These are phyloP conservation scores for Podospora pseudopauciseta DNA, from an alignment of 495 filamentous ascomycete species.

Conservation along the genomic window DNA sequence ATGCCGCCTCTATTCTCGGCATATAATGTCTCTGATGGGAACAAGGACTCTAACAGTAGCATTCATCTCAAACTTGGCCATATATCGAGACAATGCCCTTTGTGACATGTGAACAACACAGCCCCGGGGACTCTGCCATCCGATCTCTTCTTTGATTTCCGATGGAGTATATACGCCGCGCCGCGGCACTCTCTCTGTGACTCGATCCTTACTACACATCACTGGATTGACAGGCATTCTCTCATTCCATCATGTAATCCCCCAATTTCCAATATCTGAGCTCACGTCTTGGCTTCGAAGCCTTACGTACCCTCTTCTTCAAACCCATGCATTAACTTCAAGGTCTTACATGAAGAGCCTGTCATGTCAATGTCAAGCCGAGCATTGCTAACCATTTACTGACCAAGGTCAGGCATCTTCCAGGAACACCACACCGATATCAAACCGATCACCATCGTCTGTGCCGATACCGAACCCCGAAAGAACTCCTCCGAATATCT, in stretches of 20 bases:
- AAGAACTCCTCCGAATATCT: not conserved
- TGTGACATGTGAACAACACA: not conserved
- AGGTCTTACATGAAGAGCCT: not conserved
- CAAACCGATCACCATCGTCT: not conserved
- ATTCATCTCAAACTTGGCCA: not conserved
- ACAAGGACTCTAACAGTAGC: not conserved
- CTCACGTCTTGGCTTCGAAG: not conserved
- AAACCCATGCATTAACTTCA: not conserved
- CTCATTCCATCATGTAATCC: not conserved
- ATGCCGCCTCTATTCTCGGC: not conserved
- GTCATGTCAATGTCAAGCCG: not conserved
- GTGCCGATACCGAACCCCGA: not conserved
- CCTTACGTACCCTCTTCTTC: not conserved
- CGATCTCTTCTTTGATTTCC: not conserved
- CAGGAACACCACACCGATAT: not conserved
- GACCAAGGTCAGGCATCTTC: not conserved
- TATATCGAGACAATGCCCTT: not conserved
- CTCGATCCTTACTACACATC: not conserved
- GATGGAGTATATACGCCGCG: not conserved
- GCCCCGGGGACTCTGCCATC: too few species aligned
- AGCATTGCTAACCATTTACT: not conserved
- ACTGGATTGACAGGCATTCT: not conserved
- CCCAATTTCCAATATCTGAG: not conserved
- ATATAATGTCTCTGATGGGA: not conserved
- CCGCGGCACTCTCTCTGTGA: not conserved